Evolutionary conservation across 306 rosid species (phyloP), one percentile per base, ranked within the genome.

Genomic region (Neltuma alba): DNA sequence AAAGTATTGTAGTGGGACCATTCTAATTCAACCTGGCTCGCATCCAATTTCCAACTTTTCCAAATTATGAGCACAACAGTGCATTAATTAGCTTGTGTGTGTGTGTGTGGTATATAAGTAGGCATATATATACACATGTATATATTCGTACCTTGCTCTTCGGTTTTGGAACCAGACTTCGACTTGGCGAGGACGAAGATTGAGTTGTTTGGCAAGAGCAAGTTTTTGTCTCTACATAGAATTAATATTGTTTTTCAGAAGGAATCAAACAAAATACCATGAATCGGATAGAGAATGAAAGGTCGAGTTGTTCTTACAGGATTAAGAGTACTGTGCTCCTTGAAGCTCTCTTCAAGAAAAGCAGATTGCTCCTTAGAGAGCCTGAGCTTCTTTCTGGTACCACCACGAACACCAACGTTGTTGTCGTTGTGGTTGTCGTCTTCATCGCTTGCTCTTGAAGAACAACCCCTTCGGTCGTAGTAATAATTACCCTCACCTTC

Each of bases 121-220:
- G 0, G 54, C n/a, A 7, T 2, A 48, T 7, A 6, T 20, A 48
- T 48, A 15, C 18, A 6, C 18, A 14, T 48, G 2, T n/a, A 20
- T 63, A 20, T 36, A 11, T 36, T 20, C 5, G 1, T 85, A 95
- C 99, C 99, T 96, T 76, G 99, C 98, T 83, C 99, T 85, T 85
- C 99, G 82, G 76, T 96, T 96, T 78, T 96, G 99, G 77, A 96
- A 96, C 99, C 99, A 96, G 1, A 96, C 99, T 79, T 96, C 99
- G 10, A 96, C 99, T 84, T 96, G 99, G 9, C 99, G 90, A 5
- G 99, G 98, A 20, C 94, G 89, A 48, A 95, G 99, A 82, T 86
- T 89, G 45, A 95, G 90, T 85, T 90, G 96, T 81, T 87, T 95
- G 3, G 99, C 94, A 55, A 95, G 89, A 44, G 93, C 97, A 20